Percentiles rank a stretch among this genome's conserved stretches.
phyloP scores from a whole-genome alignment of 1,139 yeast genomes.

The Candida tetrigidarum region DNA sequence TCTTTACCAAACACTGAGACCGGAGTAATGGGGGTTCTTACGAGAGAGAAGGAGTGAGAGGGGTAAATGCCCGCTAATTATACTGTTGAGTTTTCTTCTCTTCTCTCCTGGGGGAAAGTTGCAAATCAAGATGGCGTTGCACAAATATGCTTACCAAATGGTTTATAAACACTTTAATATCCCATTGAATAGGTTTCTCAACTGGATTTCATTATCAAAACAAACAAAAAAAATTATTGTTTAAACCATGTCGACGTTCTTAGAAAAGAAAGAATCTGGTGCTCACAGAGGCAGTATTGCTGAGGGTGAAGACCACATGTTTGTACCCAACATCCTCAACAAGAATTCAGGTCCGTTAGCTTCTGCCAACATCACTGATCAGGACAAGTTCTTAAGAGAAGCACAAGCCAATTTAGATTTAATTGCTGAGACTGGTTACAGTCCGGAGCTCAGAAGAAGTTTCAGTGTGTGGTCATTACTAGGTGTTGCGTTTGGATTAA shows the following conservation, averaged over 20 bases:
- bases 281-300: slow-evolving; percentile 24
- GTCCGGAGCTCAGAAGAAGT: slow-evolving; percentile 47
- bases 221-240: not conserved
- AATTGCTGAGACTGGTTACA: slow-evolving; percentile 39
- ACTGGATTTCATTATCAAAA: no score
- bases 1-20: not conserved
- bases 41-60: no score
- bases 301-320: slow-evolving; percentile 23
- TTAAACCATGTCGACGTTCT: slow-evolving; percentile 6
- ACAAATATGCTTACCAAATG: no score
- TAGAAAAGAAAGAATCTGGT: slow-evolving; percentile 11
- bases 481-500: slow-evolving; percentile 66
- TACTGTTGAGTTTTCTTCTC: not conserved
- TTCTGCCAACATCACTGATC: slow-evolving; percentile 17
- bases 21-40: not conserved
- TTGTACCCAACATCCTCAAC: slow-evolving; percentile 16
- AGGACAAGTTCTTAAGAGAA: slow-evolving; percentile 26
- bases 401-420: slow-evolving; percentile 37
- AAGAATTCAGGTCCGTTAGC: slow-evolving; percentile 15
- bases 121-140: not conserved
- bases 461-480: slow-evolving; percentile 57
- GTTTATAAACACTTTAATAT: not conserved
- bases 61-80: not conserved
- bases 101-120: not conserved
- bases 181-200: not conserved